phyloP scores from a whole-genome alignment of 2,329 filamentous ascomycete genomes.

The Xylogone sp. region DNA sequence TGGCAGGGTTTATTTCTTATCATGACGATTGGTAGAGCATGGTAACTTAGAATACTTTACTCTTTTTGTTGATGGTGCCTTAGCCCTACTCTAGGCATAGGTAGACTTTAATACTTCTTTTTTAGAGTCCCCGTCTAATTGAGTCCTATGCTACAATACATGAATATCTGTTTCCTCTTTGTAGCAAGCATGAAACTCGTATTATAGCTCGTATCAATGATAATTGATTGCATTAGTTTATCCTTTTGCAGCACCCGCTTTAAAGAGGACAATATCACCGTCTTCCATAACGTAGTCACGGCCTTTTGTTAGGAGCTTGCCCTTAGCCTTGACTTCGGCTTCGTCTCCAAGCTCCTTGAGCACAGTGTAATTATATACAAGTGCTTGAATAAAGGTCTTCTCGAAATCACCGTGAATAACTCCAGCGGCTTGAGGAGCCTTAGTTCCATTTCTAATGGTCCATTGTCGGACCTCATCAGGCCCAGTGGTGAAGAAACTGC shows the following conservation, averaged over 20 bases:
- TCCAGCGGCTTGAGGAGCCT: conserved; percentile 95
- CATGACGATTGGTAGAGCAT: too few species aligned
- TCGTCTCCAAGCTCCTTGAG: conserved; percentile 89
- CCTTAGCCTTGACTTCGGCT: conserved; percentile 82
- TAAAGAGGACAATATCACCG: conserved; percentile 46
- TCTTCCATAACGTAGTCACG: conserved; percentile 93
- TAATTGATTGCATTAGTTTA: conserved; percentile 15
- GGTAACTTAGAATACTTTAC: too few species aligned
- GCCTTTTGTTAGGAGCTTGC: conserved; percentile 97
- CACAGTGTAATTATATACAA: conserved; percentile 84
- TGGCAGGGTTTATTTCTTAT: too few species aligned
- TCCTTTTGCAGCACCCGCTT: conserved; percentile 28
- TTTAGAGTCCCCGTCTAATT: not conserved
- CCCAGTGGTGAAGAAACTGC: conserved; percentile 96
- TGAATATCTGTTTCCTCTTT: too few species aligned
- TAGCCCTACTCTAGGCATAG: too few species aligned
- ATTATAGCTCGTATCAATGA: not conserved
- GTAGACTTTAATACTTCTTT: not conserved
- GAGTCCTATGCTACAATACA: not conserved
- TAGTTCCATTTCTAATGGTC: conserved; percentile 93
- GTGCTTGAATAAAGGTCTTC: conserved; percentile 97
- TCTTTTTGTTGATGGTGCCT: too few species aligned
- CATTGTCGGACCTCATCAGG: conserved; percentile 96
- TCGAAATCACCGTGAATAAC: conserved; percentile 99
- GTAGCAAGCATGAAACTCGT: not conserved